Percentiles rank a stretch among this genome's conserved stretches.
Evolutionary conservation across 345 rosid species (phyloP).

Genomic region (Ceriops decandra): DNA sequence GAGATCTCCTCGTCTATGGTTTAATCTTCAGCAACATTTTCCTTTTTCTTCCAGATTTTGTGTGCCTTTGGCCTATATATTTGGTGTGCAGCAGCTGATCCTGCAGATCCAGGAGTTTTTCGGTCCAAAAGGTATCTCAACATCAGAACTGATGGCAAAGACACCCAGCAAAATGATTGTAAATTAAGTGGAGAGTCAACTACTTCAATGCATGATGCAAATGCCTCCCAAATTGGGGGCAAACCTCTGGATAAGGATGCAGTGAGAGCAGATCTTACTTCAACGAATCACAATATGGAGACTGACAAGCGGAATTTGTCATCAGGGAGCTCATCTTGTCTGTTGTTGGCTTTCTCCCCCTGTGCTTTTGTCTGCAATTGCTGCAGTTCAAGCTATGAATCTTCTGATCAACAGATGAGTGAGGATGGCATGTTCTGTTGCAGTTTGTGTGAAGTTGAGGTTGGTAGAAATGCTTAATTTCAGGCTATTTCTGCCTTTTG

Average conservation of each 20-base stretch:
- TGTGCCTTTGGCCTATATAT: conserved; percentile 26
- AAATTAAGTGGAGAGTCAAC: conserved; percentile 64
- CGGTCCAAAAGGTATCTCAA: conserved; percentile 53
- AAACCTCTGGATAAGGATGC: conserved; percentile 48
- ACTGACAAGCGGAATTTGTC: conserved; percentile 35
- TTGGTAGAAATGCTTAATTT: conserved; percentile 27
- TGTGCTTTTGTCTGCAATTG: conserved; percentile 64
- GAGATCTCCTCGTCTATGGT: not conserved
- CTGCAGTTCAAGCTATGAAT: conserved; percentile 49
- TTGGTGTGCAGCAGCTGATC: conserved; percentile 32
- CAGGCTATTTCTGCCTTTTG: not conserved
- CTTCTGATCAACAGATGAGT: conserved; percentile 67
- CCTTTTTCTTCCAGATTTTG: conserved; percentile 17
- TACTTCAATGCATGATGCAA: conserved; percentile 47
- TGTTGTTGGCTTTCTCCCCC: conserved; percentile 49
- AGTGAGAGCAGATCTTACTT: conserved; percentile 28
- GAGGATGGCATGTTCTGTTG: conserved; percentile 99
- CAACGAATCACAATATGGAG: conserved; percentile 32
- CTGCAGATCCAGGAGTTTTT: conserved; percentile 29
- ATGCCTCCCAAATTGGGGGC: conserved; percentile 42
- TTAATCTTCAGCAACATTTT: conserved; percentile 1
- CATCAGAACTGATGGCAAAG: conserved; percentile 51
- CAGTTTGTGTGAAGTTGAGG: conserved; percentile 99
- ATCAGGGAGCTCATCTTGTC: conserved; percentile 38
- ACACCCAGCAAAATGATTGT: conserved; percentile 38